Evolutionary conservation across 768 basidiomycete species (phyloP).

Genomic region (Auriscalpium microsporum): DNA sequence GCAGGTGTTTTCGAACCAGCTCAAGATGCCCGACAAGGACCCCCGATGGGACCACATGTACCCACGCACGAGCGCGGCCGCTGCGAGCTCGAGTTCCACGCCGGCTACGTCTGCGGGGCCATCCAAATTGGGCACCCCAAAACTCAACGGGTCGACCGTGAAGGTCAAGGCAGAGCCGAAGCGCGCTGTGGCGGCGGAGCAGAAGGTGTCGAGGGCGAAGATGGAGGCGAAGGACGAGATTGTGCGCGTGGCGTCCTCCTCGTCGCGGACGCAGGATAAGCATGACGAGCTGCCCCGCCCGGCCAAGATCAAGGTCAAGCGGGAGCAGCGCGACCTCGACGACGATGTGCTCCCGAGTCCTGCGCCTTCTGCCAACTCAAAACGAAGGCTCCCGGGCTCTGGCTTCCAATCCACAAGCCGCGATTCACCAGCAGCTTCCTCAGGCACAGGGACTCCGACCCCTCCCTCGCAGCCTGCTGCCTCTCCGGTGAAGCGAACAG

Average conservation of each 20-base stretch:
- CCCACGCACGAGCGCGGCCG: background rate
- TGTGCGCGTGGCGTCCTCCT: background rate
- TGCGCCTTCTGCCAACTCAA: constrained; percentile 8
- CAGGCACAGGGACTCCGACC: constrained; percentile 9
- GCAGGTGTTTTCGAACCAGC: constrained; percentile 30
- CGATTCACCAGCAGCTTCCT: constrained; percentile 17
- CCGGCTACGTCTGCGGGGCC: background rate
- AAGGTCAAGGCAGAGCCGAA: constrained; percentile 1
- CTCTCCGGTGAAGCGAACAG: constrained; percentile 18
- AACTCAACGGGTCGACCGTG: background rate
- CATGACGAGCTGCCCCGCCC: constrained; percentile 5
- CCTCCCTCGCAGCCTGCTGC: constrained; percentile 8
- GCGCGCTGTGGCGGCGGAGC: constrained; percentile 2
- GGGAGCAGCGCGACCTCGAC: constrained; percentile 17
- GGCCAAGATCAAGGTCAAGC: constrained; percentile 3
- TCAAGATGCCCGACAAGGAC: constrained; percentile 53
- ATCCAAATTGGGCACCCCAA: background rate
- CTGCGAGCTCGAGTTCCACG: background rate
- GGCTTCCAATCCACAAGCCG: constrained; percentile 33
- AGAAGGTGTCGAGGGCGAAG: constrained; percentile 4
- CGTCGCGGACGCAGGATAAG: background rate
- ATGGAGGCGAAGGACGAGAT: constrained; percentile 2
- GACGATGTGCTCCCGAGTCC: constrained; percentile 9
- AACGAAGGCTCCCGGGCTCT: constrained; percentile 35
- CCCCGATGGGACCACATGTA: constrained; percentile 53